phyloP scores from a whole-genome alignment of 129 eudicot genomes.

The Helianthus tuberosus region DNA sequence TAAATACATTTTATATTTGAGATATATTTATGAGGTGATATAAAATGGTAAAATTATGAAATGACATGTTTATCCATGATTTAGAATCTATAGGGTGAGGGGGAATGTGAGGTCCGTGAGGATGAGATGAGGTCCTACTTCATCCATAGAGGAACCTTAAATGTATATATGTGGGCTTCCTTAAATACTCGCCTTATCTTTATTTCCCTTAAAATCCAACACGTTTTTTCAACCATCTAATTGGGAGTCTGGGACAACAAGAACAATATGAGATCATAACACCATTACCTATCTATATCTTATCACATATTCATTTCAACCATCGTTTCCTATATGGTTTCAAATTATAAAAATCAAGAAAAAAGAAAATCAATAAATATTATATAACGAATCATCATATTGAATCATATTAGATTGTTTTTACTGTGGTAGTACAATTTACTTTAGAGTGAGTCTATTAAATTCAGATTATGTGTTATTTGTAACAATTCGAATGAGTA shows the following conservation, averaged over 20 bases:
- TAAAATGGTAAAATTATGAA: neutral
- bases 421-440: neutral
- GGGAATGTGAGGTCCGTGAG: constrained; percentile 17
- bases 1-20: too few relatives aligned
- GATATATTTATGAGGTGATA: neutral
- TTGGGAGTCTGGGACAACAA: neutral
- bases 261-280: neutral
- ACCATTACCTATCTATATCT: neutral
- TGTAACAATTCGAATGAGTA: too few relatives aligned
- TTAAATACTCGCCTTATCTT: constrained; percentile 23
- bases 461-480: too few relatives aligned
- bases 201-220: neutral
- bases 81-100: constrained; percentile 22
- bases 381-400: neutral
- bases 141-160: constrained; percentile 34
- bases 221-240: neutral
- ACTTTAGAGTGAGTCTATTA: neutral
- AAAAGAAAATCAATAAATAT: neutral
- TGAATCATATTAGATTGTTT: neutral
- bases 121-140: constrained; percentile 24
- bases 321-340: neutral
- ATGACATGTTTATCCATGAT: constrained; percentile 28
- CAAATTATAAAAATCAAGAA: neutral
- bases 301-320: constrained; percentile 9
- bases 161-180: constrained; percentile 12